Base-by-base conservation (phyloP, 306 rosid genomes). In the Citrullus mucosospermus region DNA sequence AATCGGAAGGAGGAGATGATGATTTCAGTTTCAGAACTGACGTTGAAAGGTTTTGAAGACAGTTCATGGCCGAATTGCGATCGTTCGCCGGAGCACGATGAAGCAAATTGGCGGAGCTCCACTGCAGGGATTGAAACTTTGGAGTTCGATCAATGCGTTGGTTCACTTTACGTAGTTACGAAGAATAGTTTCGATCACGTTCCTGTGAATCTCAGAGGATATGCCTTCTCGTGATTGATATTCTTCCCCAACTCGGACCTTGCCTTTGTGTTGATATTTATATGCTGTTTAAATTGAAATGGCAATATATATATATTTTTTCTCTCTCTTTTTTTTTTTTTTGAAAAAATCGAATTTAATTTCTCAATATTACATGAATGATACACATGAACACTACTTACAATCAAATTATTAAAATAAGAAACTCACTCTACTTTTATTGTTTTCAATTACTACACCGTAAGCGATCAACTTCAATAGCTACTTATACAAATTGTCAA, bases 1-100 rank as follows among this genome's bases (percentile, higher is more conserved):
- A 68, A 55, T 55, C 20, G 22, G 0, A n/a, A 73, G 14, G 48
- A 46, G 39, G 17, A 28, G 30, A 80, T 65, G 38, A 61, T 46
- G 30, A 10, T 10, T 28, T 36, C 77, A 17, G 54, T 11, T 18
- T 36, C 67, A 48, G 0, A 76, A 38, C 87, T 58, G 20, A 91
- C 97, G 88, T 80, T 16, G 91, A 71, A 80, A 90, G 88, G 84
- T 65, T 89, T 84, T 83, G 91, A 59, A 93, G 91, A 85, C 91
- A 88, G 78, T 85, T 80, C 98, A 93, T 93, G 39, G n/a, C 73
- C 46, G 73, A 41, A 66, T 20, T 48, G 44, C 61, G 58, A 54
- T 73, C 44, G 17, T 30, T 73, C 76, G 28, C 14, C 55, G 76
- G 3, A 46, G 41, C 12, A n/a, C 76, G 9, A 15, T 30, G 56